A percentile compares a stretch with the other conserved stretches of the same genome.
Conservation (phyloP, 352 stramenopile genomes). For the Phytopythium aichiense region DNA sequence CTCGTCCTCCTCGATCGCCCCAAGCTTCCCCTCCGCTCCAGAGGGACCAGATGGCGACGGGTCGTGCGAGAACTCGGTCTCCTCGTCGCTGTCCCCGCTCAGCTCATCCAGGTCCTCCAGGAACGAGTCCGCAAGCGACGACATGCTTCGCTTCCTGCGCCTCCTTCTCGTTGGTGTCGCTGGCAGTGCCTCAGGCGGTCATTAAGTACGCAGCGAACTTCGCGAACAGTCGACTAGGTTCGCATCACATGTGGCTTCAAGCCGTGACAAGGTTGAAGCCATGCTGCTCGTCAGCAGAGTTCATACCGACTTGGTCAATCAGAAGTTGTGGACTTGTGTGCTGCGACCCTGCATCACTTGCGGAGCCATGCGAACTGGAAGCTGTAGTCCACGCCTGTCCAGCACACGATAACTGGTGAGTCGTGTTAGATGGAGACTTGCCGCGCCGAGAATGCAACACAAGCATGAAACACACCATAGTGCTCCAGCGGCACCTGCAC, state of each 20-base stretch:
- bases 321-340: no score
- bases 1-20: slow-evolving; percentile 9
- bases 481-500: neutral
- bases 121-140: slow-evolving; percentile 85
- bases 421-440: neutral
- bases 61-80: slow-evolving; percentile 39
- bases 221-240: neutral
- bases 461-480: neutral
- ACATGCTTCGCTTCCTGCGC: slow-evolving; percentile 31
- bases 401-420: neutral
- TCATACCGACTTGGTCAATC: no score
- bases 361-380: slow-evolving; percentile 5
- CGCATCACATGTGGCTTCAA: neutral
- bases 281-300: no score
- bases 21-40: neutral
- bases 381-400: neutral
- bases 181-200: neutral
- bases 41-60: neutral
- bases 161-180: neutral
- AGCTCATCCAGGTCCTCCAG: slow-evolving; percentile 89
- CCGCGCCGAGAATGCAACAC: neutral
- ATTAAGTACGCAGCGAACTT: neutral
- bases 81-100: slow-evolving; percentile 71
- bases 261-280: no score
- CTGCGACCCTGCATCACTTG: neutral